phyloP scores from a whole-genome alignment of 768 basidiomycete species.

The Cystoderma amianthinum region DNA sequence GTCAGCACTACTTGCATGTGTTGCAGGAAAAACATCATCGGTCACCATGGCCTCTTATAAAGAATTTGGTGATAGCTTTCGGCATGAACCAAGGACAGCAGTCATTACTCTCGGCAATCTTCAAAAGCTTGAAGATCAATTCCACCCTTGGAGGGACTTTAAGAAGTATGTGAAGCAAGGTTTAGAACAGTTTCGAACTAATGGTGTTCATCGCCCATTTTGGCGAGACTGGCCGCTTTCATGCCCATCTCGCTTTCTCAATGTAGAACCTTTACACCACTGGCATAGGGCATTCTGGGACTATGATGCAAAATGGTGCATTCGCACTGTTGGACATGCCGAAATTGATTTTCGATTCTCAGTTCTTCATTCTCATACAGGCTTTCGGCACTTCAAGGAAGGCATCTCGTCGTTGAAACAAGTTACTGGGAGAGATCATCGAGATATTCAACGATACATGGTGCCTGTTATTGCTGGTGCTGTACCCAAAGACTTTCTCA shows the following conservation, averaged over 20 bases:
- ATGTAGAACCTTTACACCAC: conserved; percentile 29
- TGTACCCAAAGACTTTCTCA: conserved; percentile 18
- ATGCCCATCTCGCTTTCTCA: conserved; percentile 23
- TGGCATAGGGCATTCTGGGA: conserved; percentile 29
- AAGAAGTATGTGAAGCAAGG: too few species aligned
- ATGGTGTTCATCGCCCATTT: conserved; percentile 25
- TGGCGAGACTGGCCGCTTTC: conserved; percentile 27
- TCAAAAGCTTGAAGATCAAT: too few species aligned
- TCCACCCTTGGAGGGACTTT: too few species aligned
- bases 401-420: conserved; percentile 33
- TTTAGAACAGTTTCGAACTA: too few species aligned
- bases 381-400: conserved; percentile 27
- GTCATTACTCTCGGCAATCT: too few species aligned
- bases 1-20: too few species aligned
- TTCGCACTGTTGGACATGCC: conserved; percentile 14
- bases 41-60: too few species aligned
- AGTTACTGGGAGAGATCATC: conserved; percentile 31
- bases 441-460: conserved; percentile 26
- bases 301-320: conserved; percentile 31
- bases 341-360: conserved; percentile 30
- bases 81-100: too few species aligned
- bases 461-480: conserved; percentile 27
- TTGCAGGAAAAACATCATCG: too few species aligned
- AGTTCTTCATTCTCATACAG: conserved; percentile 25
- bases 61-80: too few species aligned